phyloP scores from a whole-genome alignment of 164 flowering plant genomes.

The Chloranthus sessilifolius region DNA sequence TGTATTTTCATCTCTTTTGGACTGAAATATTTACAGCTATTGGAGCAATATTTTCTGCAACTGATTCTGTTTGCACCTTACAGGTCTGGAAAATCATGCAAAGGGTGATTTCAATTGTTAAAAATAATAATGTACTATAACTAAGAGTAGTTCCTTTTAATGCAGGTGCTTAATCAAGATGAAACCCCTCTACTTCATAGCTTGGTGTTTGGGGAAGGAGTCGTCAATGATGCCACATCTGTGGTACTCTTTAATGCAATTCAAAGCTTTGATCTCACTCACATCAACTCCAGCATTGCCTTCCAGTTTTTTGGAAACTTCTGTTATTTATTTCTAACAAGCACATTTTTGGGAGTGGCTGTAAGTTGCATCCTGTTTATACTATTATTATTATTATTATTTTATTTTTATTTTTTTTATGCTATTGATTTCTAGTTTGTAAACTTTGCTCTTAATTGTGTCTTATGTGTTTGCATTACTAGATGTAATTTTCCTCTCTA shows the following conservation, averaged over 20 bases:
- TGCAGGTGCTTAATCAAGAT: slow-evolving; percentile 77
- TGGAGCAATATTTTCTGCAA: slow-evolving; percentile 87
- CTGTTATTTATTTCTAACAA: slow-evolving; percentile 54
- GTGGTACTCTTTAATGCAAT: slow-evolving; percentile 90
- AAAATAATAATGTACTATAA: background rate
- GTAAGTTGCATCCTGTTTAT: slow-evolving; percentile 31
- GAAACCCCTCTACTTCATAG: slow-evolving; percentile 87
- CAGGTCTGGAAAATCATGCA: slow-evolving; percentile 44
- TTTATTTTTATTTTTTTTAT: background rate
- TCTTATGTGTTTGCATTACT: too few relatives aligned
- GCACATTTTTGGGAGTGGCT: slow-evolving; percentile 67
- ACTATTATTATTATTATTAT: background rate
- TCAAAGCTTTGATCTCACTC: slow-evolving; percentile 60
- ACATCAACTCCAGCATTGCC: slow-evolving; percentile 32
- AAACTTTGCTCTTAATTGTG: slow-evolving; percentile 15
- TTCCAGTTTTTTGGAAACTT: slow-evolving; percentile 54
- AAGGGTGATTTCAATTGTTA: background rate
- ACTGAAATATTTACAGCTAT: slow-evolving; percentile 40
- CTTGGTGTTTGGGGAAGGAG: slow-evolving; percentile 89
- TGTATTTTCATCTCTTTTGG: too few relatives aligned
- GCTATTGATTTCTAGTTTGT: background rate
- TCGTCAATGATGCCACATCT: slow-evolving; percentile 89
- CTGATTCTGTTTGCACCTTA: slow-evolving; percentile 91
- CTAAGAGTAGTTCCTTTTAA: slow-evolving; percentile 2
- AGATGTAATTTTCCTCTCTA: too few relatives aligned